These are phyloP conservation scores for Agaricus bisporus DNA, from an alignment of 768 basidiomycete species.

Conservation along the genomic window DNA sequence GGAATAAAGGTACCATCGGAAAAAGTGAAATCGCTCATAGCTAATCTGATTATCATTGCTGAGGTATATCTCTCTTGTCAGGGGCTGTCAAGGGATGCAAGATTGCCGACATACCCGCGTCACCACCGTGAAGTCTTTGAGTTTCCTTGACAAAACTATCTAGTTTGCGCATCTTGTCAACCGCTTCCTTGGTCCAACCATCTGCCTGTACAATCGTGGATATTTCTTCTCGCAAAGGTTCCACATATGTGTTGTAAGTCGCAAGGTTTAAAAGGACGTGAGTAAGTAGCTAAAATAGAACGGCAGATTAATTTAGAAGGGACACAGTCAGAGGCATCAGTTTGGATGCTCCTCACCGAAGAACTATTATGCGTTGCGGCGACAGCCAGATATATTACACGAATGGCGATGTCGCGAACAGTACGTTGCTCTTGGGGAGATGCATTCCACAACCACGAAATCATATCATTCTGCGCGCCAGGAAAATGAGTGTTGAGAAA, in stretches of 20 bases:
- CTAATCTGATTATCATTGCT: conserved; percentile 23
- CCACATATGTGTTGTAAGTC: conserved; percentile 22
- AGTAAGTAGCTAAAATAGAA: conserved; percentile 22
- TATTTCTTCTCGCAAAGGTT: conserved; percentile 34
- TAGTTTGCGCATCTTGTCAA: conserved; percentile 33
- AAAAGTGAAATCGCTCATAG: conserved; percentile 35
- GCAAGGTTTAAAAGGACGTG: conserved; percentile 33
- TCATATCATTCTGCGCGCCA: conserved; percentile 27
- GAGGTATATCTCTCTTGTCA: conserved; percentile 14
- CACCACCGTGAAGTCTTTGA: conserved; percentile 28
- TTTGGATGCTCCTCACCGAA: conserved; percentile 23
- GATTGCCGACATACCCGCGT: conserved; percentile 8
- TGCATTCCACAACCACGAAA: conserved; percentile 33
- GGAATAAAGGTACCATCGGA: conserved; percentile 39
- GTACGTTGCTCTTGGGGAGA: conserved; percentile 20
- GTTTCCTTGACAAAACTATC: conserved; percentile 50
- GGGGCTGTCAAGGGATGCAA: conserved; percentile 11
- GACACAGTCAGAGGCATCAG: background rate
- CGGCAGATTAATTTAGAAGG: background rate
- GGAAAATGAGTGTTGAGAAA: background rate
- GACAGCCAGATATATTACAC: conserved; percentile 31
- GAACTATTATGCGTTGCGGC: conserved; percentile 31
- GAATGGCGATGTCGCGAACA: conserved; percentile 18
- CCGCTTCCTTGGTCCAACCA: conserved; percentile 26
- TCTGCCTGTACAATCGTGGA: conserved; percentile 19